Evolutionary conservation across 202 grass and related monocot genomes (phyloP).

Genomic region (Panicum virgatum): DNA sequence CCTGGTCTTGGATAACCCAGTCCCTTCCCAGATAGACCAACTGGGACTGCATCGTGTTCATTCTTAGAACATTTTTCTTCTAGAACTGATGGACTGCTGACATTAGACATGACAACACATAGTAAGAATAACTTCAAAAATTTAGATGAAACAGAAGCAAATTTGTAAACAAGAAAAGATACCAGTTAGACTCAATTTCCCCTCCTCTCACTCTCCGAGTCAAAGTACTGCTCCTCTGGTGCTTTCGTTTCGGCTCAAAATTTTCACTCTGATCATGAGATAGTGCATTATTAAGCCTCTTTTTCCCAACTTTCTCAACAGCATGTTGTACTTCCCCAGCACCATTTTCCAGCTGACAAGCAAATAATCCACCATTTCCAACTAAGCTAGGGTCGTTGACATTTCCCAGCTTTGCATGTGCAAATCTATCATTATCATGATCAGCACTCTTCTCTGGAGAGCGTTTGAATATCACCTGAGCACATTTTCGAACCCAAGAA

Average conservation of each 20-base stretch:
- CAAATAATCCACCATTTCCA: conserved; percentile 26
- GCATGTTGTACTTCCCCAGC: conserved; percentile 20
- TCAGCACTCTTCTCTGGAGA: conserved; percentile 62
- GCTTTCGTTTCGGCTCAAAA: conserved; percentile 50
- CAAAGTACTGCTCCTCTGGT: conserved; percentile 35
- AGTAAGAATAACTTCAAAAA: not conserved
- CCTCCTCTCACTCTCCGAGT: conserved; percentile 21
- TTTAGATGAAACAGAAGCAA: not conserved
- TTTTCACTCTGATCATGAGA: conserved; percentile 44
- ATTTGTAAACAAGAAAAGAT: conserved; percentile 9
- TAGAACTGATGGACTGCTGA: conserved; percentile 41
- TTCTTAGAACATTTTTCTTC: conserved; percentile 52
- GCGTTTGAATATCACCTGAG: conserved; percentile 72
- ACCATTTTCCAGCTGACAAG: conserved; percentile 26
- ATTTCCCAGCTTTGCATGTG: conserved; percentile 32
- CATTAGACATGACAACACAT: conserved; percentile 17
- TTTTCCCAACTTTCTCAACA: conserved; percentile 43
- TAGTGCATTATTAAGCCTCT: conserved; percentile 46
- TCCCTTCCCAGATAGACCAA: conserved; percentile 17
- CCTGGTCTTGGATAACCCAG: not conserved
- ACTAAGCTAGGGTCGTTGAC: not conserved
- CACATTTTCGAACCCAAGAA: conserved; percentile 81
- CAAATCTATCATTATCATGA: conserved; percentile 38
- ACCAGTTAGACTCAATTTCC: conserved; percentile 44
- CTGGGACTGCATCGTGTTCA: conserved; percentile 36